Evolutionary conservation across 2,329 filamentous ascomycete genomes (phyloP), one percentile per base, ranked within the genome.

Genomic region (Nakataea oryzae): DNA sequence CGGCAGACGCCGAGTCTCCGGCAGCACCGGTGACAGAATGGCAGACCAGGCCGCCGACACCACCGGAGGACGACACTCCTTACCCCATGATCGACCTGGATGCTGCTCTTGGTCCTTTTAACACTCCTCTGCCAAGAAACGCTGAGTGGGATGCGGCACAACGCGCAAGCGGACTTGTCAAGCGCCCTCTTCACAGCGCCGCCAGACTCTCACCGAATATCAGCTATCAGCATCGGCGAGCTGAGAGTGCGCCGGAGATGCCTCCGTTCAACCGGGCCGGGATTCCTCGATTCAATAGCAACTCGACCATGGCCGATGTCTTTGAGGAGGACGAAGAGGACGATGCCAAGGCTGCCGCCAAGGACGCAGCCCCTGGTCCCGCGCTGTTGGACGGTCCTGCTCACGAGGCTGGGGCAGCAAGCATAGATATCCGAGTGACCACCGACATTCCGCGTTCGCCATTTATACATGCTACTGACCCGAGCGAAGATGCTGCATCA

Each of bases 81-180:
- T 90, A 86, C 69, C 87, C 90, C 9, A 88, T 97, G 73, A 96
- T 99, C 65, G 95, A 99, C 73, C 78, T 99, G 55, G 95, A 99
- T 75, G 93, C 93, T 24, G 95, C 93, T 29, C 81, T 97, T 1
- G 93, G 92, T 1, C 92, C 93, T 0, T 96, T 96, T 74, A 95
- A 96, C 69, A 96, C 92, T 0, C 89, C 90, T 29, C 77, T 86
- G 2, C 78, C 78, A 34, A 79, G 79, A 13, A 86, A 86, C 63
- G 77, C 83, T 2, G 85, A 87, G 64, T 89, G 87, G 81, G 86
- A 88, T 64, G 84, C 85, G 2, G 86, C 86, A 9, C 85, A 89
- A 66, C 79, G 79, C 63, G 80, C 80, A 1, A 81, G 82, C 8
- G 79, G 79, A 8, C 75, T 78, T n/a, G 75, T 79, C 50, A 86